These are phyloP conservation scores for Coniella vitis DNA, from an alignment of 2,329 filamentous ascomycete species.

Conservation along the genomic window DNA sequence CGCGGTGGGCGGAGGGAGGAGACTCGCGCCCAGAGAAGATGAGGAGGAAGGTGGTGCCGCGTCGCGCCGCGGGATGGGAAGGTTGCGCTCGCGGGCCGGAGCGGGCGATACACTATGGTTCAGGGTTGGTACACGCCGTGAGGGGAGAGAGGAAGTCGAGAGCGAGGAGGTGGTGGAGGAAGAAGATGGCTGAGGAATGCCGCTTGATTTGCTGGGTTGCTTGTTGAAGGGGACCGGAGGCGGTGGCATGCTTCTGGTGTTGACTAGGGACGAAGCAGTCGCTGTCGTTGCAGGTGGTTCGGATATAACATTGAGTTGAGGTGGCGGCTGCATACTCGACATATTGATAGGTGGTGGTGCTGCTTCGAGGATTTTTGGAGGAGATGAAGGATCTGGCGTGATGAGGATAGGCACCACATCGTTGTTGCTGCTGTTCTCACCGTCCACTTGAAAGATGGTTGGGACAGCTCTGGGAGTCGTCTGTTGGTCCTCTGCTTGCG, in stretches of 20 bases:
- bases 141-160: slow-evolving; percentile 1
- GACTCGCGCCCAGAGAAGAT: slow-evolving; percentile 29
- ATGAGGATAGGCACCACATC: slow-evolving; percentile 38
- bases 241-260: slow-evolving; percentile 11
- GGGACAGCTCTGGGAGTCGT: slow-evolving; percentile 46
- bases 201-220: slow-evolving; percentile 1
- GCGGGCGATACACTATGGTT: slow-evolving; percentile 15
- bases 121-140: slow-evolving; percentile 12
- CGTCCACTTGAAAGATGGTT: slow-evolving; percentile 6
- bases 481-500: slow-evolving; percentile 31
- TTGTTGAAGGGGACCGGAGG: slow-evolving; percentile 1
- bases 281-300: background rate
- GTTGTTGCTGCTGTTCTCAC: slow-evolving; percentile 8
- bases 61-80: slow-evolving; percentile 35
- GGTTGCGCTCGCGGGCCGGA: slow-evolving; percentile 23
- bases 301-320: background rate
- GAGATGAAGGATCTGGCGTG: slow-evolving; percentile 28
- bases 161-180: slow-evolving; percentile 6
- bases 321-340: slow-evolving; percentile 7
- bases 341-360: slow-evolving; percentile 24
- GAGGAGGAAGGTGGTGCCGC: slow-evolving; percentile 13
- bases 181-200: slow-evolving; percentile 9
- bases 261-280: background rate
- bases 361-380: slow-evolving; percentile 13
- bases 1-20: slow-evolving; percentile 51